Base-by-base conservation (phyloP, 2,329 filamentous ascomycete genomes). In the Colletotrichum abscissum region DNA sequence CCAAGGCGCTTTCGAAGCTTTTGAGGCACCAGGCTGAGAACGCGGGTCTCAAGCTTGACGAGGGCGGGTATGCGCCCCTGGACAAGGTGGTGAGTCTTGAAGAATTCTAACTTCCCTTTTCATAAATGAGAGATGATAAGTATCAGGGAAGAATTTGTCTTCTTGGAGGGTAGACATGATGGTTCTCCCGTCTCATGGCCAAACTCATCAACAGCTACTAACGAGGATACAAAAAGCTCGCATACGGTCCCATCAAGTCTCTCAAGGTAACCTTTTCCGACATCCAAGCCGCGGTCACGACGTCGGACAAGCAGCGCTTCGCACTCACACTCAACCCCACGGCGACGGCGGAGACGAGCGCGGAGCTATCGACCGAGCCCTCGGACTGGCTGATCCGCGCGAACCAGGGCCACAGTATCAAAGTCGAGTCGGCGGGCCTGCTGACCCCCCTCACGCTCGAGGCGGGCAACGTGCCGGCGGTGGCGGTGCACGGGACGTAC, bases 221-320 rank as follows among this genome's bases (percentile, higher is more conserved):
- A 72, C 58, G 35, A 16, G 35, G 2, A 12, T 2, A 30, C 22
- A 19, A 33, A 30, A 69, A 90, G 88, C 83, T 91, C 56, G 81
- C 84, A 74, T 91, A 87, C 85, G 85, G 84, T 0, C 88, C 88
- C 9, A 77, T 98, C 67, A 90, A 89, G 75, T 90, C 89, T 4
- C 87, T 97, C 11, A 88, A 93, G 74, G 89, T 93, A n/a, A 93
- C 92, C 0, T 89, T 98, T 70, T 84, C 87, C 2, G 96, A 98
- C 76, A 87, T 99, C 75, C 86, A 89, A 67, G 81, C 87, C 11
- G 88, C 92, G 19, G 95, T 98, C 14, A 82, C 86, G 16, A 89
- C 89, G 62, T 97, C 95, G 80, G 94, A 96, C 79, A 99, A 99
- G 85, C 93, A 98, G 82, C 93, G 97, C 52, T 99, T 97, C 86